Percentiles rank a stretch among this genome's conserved stretches.
These are phyloP conservation scores for Fusarium concolor DNA, from an alignment of 2,329 filamentous ascomycete species.

Conservation along the genomic window DNA sequence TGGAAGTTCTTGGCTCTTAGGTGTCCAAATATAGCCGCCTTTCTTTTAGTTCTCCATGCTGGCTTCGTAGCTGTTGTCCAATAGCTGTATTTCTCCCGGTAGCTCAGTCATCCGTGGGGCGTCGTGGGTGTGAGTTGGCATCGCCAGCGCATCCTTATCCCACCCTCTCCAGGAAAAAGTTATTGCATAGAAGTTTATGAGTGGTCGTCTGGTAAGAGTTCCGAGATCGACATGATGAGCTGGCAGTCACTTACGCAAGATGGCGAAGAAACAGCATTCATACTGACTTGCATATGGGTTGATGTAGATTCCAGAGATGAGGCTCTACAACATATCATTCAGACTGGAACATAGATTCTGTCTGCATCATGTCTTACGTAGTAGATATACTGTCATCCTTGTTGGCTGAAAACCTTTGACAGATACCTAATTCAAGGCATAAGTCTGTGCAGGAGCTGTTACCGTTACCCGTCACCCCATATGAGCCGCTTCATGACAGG, in stretches of 20 bases:
- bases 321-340: constrained; percentile 4
- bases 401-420: not conserved
- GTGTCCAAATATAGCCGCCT: constrained; percentile 30
- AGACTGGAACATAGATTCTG: constrained; percentile 17
- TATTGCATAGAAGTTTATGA: constrained; percentile 21
- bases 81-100: constrained; percentile 24
- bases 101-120: constrained; percentile 31
- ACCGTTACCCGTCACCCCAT: constrained; percentile 8
- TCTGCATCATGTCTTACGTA: constrained; percentile 10
- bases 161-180: constrained; percentile 28
- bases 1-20: constrained; percentile 1
- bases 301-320: not conserved
- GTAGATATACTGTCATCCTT: constrained; percentile 2
- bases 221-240: constrained; percentile 41
- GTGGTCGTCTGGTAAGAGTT: constrained; percentile 25
- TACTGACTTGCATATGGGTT: constrained; percentile 9
- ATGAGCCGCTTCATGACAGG: constrained; percentile 10
- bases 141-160: constrained; percentile 46
- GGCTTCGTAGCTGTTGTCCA: constrained; percentile 19
- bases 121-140: constrained; percentile 43
- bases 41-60: not conserved
- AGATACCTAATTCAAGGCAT: constrained; percentile 7
- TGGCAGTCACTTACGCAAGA: constrained; percentile 36
- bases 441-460: constrained; percentile 7
- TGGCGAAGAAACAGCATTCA: constrained; percentile 7